Percentiles rank a stretch among this genome's conserved stretches.
phyloP scores from a whole-genome alignment of 2,329 filamentous ascomycete genomes.

The Penicillium sclerotigenum region DNA sequence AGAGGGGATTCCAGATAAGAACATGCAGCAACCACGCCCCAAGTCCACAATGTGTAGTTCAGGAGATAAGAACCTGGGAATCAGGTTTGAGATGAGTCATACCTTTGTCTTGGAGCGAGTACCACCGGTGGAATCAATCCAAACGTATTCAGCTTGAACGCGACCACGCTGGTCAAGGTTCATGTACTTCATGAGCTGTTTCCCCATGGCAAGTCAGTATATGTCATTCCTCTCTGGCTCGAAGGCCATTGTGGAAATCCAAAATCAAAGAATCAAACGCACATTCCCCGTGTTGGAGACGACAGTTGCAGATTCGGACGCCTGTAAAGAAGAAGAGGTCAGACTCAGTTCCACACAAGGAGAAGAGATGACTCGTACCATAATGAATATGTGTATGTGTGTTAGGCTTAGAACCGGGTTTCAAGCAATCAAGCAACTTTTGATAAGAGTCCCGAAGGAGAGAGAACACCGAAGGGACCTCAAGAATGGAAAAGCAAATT shows the following conservation, averaged over 20 bases:
- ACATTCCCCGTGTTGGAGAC: constrained; percentile 49
- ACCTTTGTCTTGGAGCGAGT: constrained; percentile 95
- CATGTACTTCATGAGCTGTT: constrained; percentile 87
- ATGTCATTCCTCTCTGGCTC: constrained; percentile 29
- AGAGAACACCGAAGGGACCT: constrained; percentile 19
- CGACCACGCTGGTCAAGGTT: constrained; percentile 82
- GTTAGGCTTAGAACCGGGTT: constrained; percentile 7
- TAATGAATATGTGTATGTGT: constrained; percentile 28
- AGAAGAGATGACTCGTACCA: constrained; percentile 19
- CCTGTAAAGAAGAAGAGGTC: constrained; percentile 34
- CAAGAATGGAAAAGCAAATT: constrained; percentile 12
- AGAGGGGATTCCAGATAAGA: constrained; percentile 2
- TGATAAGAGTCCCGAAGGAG: constrained; percentile 2
- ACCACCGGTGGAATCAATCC: constrained; percentile 81
- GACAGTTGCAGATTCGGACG: constrained; percentile 40
- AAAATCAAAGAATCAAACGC: constrained; percentile 35
- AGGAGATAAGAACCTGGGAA: not conserved
- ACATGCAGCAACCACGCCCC: not conserved
- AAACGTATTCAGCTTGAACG: constrained; percentile 94
- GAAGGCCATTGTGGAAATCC: constrained; percentile 31
- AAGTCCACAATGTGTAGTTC: not conserved
- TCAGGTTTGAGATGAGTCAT: constrained; percentile 44
- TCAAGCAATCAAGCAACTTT: constrained; percentile 13
- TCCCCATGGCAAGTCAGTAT: constrained; percentile 41
- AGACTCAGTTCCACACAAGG: not conserved